phyloP scores from a whole-genome alignment of 108 stramenopile genomes.

The Schizochytrium sp. region DNA sequence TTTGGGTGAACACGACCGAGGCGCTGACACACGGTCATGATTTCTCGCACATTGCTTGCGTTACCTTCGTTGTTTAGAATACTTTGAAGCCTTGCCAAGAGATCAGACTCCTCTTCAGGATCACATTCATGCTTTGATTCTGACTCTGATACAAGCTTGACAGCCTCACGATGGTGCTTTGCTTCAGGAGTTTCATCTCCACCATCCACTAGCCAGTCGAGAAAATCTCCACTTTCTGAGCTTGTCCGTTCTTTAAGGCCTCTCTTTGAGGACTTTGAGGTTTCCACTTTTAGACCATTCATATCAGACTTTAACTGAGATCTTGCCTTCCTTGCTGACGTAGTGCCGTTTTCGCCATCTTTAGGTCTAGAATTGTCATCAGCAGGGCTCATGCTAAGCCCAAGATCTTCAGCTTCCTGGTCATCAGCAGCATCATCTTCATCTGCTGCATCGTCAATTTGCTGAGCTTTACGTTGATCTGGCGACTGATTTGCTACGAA shows the following conservation, averaged over 20 bases:
- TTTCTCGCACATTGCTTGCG: neutral
- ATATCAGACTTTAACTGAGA: neutral
- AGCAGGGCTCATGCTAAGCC: neutral
- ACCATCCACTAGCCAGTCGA: slow-evolving; percentile 35
- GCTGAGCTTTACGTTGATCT: neutral
- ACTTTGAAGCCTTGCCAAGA: neutral
- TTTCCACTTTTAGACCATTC: neutral
- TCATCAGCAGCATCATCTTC: slow-evolving; percentile 7
- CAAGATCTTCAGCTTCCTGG: neutral
- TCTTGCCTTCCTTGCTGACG: neutral
- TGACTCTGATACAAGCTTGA: neutral
- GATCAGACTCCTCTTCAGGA: slow-evolving; percentile 40
- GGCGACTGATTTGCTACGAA: neutral
- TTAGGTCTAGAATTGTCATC: neutral
- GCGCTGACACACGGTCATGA: neutral
- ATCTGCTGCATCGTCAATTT: neutral
- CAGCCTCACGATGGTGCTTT: slow-evolving; percentile 1
- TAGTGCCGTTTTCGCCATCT: neutral
- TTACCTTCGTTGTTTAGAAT: neutral
- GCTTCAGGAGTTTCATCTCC: neutral
- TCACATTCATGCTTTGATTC: neutral
- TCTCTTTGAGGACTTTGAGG: neutral
- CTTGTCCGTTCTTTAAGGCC: neutral
- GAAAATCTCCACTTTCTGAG: neutral
- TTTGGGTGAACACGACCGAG: neutral